Evolutionary conservation across 2,329 filamentous ascomycete genomes (phyloP).

Genomic region (Penicillium sp.): DNA sequence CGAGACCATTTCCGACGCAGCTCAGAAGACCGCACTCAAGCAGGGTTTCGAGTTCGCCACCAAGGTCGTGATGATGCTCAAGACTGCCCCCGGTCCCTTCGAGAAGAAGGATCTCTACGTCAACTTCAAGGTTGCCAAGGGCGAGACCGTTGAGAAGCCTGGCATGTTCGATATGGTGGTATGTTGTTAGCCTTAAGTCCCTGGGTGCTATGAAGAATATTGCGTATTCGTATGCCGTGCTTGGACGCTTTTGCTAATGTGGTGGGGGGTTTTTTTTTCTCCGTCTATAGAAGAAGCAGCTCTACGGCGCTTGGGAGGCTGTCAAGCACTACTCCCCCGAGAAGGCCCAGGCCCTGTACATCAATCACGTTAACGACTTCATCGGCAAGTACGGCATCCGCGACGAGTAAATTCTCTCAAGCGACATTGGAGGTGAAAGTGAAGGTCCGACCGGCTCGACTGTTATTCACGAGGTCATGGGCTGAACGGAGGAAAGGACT

Average conservation of each 20-base stretch:
- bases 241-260: constrained; percentile 23
- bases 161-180: constrained; percentile 49
- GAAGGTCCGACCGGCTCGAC: not conserved
- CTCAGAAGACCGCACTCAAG: constrained; percentile 23
- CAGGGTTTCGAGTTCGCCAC: constrained; percentile 39
- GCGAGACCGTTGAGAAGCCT: constrained; percentile 36
- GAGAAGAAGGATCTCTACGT: constrained; percentile 43
- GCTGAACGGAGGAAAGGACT: not conserved
- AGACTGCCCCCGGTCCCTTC: constrained; percentile 27
- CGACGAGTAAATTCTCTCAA: constrained; percentile 21
- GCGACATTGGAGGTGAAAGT: not conserved
- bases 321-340: constrained; percentile 65
- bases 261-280: not conserved
- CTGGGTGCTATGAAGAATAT: not conserved
- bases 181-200: constrained; percentile 17
- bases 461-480: not conserved
- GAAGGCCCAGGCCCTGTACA: constrained; percentile 75
- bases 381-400: constrained; percentile 66
- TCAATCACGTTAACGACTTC: constrained; percentile 70
- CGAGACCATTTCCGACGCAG: constrained; percentile 20
- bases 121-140: constrained; percentile 44
- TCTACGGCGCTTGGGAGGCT: constrained; percentile 77
- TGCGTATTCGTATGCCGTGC: too few species aligned
- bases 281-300: constrained; percentile 69
- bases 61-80: constrained; percentile 36